Evolutionary conservation across 805 yeast species (phyloP), one percentile per base, ranked within the genome.

Genomic region (Blastobotrys chiropterorum): DNA sequence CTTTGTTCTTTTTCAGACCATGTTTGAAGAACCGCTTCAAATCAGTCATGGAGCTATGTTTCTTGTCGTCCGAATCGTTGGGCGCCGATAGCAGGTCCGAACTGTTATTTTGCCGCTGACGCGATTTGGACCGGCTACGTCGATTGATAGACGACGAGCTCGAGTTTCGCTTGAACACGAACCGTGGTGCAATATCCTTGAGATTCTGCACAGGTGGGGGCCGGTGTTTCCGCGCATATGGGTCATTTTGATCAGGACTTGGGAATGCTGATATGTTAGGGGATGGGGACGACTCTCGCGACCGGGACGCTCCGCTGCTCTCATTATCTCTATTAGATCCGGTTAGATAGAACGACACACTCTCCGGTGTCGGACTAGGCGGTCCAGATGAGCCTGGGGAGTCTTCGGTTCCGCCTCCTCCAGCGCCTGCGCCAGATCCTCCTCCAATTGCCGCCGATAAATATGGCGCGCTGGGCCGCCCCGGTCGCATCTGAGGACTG

Each of bases 21-120:
- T 60, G 58, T 49, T 73, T 74, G 67, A 74, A 72, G 51, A 74
- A 74, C 48, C 79, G 64, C 59, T 72, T 74, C 51, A 74, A 66
- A 51, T 70, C 70, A 41, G 68, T 49, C 68, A 67, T 67, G 17
- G 67, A 62, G 7, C 65, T 62, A n/a, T 51, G 56, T 14, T 58
- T 49, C 41, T 56, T 58, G 46, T 52, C 56, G 20, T 54, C 45
- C 22, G 40, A 47, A 6, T 16, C 49, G 19, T 7, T 30, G 34
- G n/a, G 51, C 19, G 22, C 46, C 13, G 40, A 39, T 38, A 40
- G 44, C 11, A 41, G 38, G 17, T 46, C 48, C 3, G 48, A 46
- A 15, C 47, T 34, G 20, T 34, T 21, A 31, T 43, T 38, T 16
- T 30, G 30, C 8, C 19, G n/a, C 38, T 21, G n/a, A 3, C 26